Evolutionary conservation across 257 asterid genomes (phyloP), one percentile per base, ranked within the genome.

Genomic region (Solanum sparsipilum): DNA sequence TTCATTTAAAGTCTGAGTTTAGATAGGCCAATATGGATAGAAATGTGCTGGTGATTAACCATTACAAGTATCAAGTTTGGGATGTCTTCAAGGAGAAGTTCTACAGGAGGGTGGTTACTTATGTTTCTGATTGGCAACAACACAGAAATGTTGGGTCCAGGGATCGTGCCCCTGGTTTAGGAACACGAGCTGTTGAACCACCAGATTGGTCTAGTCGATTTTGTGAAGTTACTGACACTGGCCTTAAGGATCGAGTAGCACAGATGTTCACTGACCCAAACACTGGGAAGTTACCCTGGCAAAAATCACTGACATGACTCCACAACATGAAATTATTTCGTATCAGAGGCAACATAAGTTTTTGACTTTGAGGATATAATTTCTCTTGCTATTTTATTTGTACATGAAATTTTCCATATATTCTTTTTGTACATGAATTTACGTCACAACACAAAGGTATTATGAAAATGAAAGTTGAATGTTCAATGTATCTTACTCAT

Each of bases 11-110:
- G 79, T 9, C 88, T 0, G 96, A 94, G 16, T 95, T 89, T 72
- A 48, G 39, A 38, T 79, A 87, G 34, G 90, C 83, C 8, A 90
- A 93, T 34, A 38, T 95, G 89, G 90, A 87, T 36, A 88, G 78
- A 76, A 75, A 87, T 15, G 73, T 20, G 52, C 10, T 94, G 88
- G 98, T 93, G 85, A 92, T 96, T 29, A 96, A 95, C 89, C 98
- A 96, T 39, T 96, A 96, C 84, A 96, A 95, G 91, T 96, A 93
- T 86, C 98, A 96, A 90, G 96, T 96, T 21, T 96, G 98, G 98
- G 94, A 94, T 21, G 98, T 96, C 32, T 96, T 96, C 67, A 96
- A 94, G 92, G 94, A 93, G 90, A 96, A 95, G 89, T 95, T 96
- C 67, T 81, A 90, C 16, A 90, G 95, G 89, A 93, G 98, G 88